Percentiles rank a stretch among this genome's conserved stretches.
phyloP scores from a whole-genome alignment of 2,329 filamentous ascomycete genomes.

The Aspergillus udagawae region DNA sequence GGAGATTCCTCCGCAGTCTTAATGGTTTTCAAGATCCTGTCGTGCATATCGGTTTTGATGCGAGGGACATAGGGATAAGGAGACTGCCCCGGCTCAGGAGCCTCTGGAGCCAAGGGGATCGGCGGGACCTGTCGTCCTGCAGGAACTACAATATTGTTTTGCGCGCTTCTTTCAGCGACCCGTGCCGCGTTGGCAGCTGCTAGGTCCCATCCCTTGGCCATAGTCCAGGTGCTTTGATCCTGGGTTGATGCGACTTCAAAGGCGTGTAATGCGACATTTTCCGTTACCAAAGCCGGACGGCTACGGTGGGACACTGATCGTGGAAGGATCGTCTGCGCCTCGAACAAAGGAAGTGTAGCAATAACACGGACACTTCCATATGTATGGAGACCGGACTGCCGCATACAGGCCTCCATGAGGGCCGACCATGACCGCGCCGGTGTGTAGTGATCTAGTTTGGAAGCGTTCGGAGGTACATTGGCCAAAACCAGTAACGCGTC shows the following conservation, averaged over 20 bases:
- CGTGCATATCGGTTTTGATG: conserved; percentile 32
- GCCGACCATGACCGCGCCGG: conserved; percentile 54
- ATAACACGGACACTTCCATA: conserved; percentile 80
- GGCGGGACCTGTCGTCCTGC: conserved; percentile 22
- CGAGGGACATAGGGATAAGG: conserved; percentile 32
- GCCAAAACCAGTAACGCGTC: conserved; percentile 69
- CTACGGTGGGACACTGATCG: conserved; percentile 53
- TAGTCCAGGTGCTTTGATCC: conserved; percentile 25
- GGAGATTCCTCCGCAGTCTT: conserved; percentile 2
- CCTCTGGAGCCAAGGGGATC: conserved; percentile 22
- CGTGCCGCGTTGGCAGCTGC: conserved; percentile 20
- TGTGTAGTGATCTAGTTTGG: conserved; percentile 45
- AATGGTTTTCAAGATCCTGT: conserved; percentile 17
- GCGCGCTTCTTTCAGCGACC: conserved; percentile 27
- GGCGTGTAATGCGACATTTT: conserved; percentile 43
- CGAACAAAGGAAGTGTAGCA: conserved; percentile 63
- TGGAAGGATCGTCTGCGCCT: conserved; percentile 59
- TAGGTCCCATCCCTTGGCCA: conserved; percentile 23
- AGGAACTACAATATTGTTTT: conserved; percentile 28
- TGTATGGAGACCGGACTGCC: conserved; percentile 61
- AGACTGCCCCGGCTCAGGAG: conserved; percentile 10
- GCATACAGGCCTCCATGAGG: conserved; percentile 55
- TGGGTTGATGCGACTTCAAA: conserved; percentile 52
- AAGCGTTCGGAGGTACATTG: conserved; percentile 58
- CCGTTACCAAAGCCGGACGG: conserved; percentile 56